phyloP scores from a whole-genome alignment of 2,329 filamentous ascomycete species.

The Botrytis fragariae region DNA sequence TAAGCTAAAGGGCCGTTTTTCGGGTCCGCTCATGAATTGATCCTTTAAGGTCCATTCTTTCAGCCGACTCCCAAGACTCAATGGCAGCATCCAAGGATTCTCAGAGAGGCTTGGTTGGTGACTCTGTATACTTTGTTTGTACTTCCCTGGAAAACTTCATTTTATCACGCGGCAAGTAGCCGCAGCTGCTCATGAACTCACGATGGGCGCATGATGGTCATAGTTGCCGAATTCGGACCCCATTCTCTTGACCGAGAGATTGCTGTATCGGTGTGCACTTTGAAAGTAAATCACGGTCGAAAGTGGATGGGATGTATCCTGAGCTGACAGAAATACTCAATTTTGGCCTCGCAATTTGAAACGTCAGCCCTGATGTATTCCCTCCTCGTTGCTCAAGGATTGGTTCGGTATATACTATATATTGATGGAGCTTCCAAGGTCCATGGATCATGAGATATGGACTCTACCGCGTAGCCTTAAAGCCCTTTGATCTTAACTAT shows the following conservation, averaged over 20 bases:
- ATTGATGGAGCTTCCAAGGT: conserved; percentile 4
- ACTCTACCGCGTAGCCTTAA: conserved; percentile 4
- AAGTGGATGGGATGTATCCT: not conserved
- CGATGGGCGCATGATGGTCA: conserved; percentile 18
- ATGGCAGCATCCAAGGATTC: not conserved
- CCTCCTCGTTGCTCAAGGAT: conserved; percentile 4
- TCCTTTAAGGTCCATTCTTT: not conserved
- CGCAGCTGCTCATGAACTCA: conserved; percentile 13
- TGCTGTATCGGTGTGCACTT: not conserved
- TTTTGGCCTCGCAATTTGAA: conserved; percentile 6
- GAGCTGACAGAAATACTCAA: not conserved
- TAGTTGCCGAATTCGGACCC: conserved; percentile 6
- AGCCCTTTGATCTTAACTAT: not conserved
- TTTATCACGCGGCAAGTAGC: conserved; percentile 16
- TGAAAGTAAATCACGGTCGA: not conserved
- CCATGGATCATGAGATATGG: not conserved
- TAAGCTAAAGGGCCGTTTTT: conserved; percentile 11
- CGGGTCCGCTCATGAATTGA: not conserved
- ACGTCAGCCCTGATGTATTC: not conserved
- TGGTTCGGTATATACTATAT: not conserved
- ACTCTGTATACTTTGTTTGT: not conserved
- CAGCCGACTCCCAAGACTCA: not conserved
- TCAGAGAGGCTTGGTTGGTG: not conserved
- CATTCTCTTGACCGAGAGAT: conserved; percentile 4
- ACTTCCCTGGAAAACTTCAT: conserved; percentile 5